Evolutionary conservation across 2,329 filamentous ascomycete genomes (phyloP).

Genomic region (Penicillium polonicum): DNA sequence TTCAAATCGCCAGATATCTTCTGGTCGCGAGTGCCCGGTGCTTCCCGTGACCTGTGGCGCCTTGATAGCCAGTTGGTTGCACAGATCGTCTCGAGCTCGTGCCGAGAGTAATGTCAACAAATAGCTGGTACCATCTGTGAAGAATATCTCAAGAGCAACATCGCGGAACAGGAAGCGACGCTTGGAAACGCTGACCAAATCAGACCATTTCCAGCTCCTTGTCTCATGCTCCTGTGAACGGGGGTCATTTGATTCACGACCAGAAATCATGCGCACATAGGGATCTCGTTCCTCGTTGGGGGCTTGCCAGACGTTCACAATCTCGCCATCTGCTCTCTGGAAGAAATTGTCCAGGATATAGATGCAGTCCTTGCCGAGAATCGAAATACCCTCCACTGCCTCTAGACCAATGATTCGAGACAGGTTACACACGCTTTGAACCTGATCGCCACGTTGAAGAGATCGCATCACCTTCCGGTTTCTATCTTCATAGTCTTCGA

Average conservation of each 20-base stretch:
- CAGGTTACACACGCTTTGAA: conserved; percentile 92
- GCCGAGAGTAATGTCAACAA: conserved; percentile 80
- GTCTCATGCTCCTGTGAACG: conserved; percentile 71
- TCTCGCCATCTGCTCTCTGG: conserved; percentile 90
- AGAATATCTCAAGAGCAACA: conserved; percentile 95
- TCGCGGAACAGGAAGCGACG: conserved; percentile 92
- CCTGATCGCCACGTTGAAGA: conserved; percentile 82
- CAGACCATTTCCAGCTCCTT: conserved; percentile 88
- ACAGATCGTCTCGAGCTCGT: conserved; percentile 73
- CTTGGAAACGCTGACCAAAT: conserved; percentile 94
- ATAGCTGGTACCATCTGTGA: conserved; percentile 94
- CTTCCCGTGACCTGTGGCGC: conserved; percentile 75
- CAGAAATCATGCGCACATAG: conserved; percentile 90
- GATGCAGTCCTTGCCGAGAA: conserved; percentile 85
- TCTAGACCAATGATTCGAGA: conserved; percentile 92
- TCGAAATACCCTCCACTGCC: conserved; percentile 87
- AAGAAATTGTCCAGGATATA: conserved; percentile 98
- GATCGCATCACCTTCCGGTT: conserved; percentile 97
- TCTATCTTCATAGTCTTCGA: conserved; percentile 92
- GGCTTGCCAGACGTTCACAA: conserved; percentile 94
- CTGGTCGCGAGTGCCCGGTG: conserved; percentile 69
- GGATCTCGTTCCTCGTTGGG: conserved; percentile 89
- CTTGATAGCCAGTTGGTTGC: conserved; percentile 70
- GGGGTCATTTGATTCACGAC: conserved; percentile 64
- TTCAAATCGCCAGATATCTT: conserved; percentile 90